Percentiles rank a stretch among this genome's conserved stretches.
These are phyloP conservation scores for Proteromonas lacertae DNA, from an alignment of 352 stramenopile species.

Conservation along the genomic window DNA sequence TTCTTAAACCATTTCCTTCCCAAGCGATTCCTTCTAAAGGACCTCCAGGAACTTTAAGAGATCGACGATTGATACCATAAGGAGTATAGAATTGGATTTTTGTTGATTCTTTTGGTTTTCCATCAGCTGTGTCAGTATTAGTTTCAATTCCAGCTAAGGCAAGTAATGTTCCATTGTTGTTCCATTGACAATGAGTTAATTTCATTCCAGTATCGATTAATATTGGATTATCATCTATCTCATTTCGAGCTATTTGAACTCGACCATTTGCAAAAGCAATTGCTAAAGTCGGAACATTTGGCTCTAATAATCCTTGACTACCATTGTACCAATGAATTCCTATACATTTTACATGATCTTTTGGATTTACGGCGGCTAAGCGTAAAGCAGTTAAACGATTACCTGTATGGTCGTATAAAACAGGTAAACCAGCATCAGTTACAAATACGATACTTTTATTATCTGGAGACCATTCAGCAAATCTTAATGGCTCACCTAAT, in stretches of 20 bases:
- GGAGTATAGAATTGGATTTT: slow-evolving; percentile 60
- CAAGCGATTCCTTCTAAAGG: slow-evolving; percentile 44
- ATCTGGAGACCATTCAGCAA: slow-evolving; percentile 66
- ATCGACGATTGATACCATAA: slow-evolving; percentile 34
- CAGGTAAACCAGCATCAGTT: slow-evolving; percentile 30
- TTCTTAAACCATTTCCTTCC: slow-evolving; percentile 46
- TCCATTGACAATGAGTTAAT: slow-evolving; percentile 35
- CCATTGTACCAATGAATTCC: slow-evolving; percentile 20
- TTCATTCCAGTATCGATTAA: slow-evolving; percentile 55
- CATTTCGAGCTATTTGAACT: slow-evolving; percentile 46
- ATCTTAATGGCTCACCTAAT: slow-evolving; percentile 43
- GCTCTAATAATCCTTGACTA: slow-evolving; percentile 12
- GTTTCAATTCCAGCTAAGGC: slow-evolving; percentile 26
- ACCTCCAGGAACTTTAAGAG: slow-evolving; percentile 38
- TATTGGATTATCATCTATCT: slow-evolving; percentile 35
- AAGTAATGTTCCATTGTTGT: slow-evolving; percentile 49
- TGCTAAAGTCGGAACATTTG: slow-evolving; percentile 28
- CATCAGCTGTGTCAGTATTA: slow-evolving; percentile 3
- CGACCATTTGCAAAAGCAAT: slow-evolving; percentile 52
- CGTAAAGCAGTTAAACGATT: slow-evolving; percentile 5
- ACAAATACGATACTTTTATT: slow-evolving; percentile 44
- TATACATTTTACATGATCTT: slow-evolving; percentile 11
- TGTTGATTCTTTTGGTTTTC: slow-evolving; percentile 23
- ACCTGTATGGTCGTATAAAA: slow-evolving; percentile 9
- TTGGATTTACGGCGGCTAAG: slow-evolving; percentile 1